Base-by-base conservation (phyloP, 169 alveolate genomes). In the Plasmodium coatneyi region DNA sequence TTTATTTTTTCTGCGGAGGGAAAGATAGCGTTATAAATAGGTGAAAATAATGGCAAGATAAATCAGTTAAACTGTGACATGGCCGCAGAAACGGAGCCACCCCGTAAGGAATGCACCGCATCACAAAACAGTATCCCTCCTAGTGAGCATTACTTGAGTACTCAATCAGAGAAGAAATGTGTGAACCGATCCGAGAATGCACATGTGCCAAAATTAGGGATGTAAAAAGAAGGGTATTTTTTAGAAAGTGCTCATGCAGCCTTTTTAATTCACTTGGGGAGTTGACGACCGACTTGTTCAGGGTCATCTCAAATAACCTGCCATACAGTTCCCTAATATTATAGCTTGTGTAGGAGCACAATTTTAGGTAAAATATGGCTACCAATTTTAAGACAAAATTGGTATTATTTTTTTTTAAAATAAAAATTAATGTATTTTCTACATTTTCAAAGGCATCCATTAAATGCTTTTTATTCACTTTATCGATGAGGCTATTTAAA, bases 361-460 rank as follows among this genome's bases (percentile, higher is more conserved):
- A 71, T 32, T 91, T 91, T 80, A 91, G 52, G 36, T 70, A 91
- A 80, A 80, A 91, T 25, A 43, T 46, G 16, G 79, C 32, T 52
- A 91, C 36, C 74, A 91, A 71, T 80, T 91, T 91, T 91, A 91
- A 91, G 34, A 91, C 56, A 70, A 91, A 91, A 91, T 71, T 70
- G 6, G 74, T 41, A 28, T 80, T 80, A 39, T 91, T 91, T 81
- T 81, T 91, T 91, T 71, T 66, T 81, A 91, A 56, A 71, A 91
- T 82, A 49, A 81, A 80, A 16, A 78, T 28, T 91, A 91, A 70
- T 16, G 49, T 32, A 22, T 30, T 56, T 66, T 91, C 84, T 49
- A 91, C 19, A 25, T 91, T 91, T 81, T 80, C 86, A 91, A 91
- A 91, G 41, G 52, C 54, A 43, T 91, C 52, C 36, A 30, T 25